Base-by-base conservation (phyloP, 108 stramenopile genomes). In the Poteriospumella lacustris region DNA sequence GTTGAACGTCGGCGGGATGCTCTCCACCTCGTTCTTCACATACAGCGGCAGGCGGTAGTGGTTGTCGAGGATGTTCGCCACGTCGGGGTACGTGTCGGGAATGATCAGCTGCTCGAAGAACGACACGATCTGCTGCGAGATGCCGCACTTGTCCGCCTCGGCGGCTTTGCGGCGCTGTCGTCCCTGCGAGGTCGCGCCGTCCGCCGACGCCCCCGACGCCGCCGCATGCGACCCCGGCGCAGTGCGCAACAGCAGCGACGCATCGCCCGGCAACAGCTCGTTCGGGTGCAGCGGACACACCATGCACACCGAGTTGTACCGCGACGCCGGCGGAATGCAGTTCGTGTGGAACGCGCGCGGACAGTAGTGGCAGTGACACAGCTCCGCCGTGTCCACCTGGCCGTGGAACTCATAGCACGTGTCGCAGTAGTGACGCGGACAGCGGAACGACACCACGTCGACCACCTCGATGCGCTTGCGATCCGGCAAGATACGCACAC, bases 351-450 rank as follows among this genome's bases (percentile, higher is more conserved):
- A 96, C 0, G 92, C 75, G 2, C 69, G 87, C 0, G 92, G 93
- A 58, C 95, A 96, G 59, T 91, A 85, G 36, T 91, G 72, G 79
- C 95, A 94, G 85, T 58, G 58, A 81, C 28, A 59, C 31, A 86
- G 59, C 39, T 67, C 34, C 19, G 39, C 34, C 40, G 9, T 26
- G 44, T 43, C 41, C 43, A 58, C 82, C 36, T 47, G 40, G 42
- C 68, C 47, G 60, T 68, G 80, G 41, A 76, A 82, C 70, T 87
- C 89, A 15, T 82, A 78, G 72, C 95, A 96, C 12, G 91, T 92
- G 92, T 93, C 93, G 82, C 95, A 96, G 2, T 59, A n/a, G 78
- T 96, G 95, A 52, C 90, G 90, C 36, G 91, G 92, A 79, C 95
- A 96, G n/a, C 58, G 80, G 76, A 95, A 95, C 64, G 82, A 88